phyloP scores from a whole-genome alignment of 1,284 basidiomycete species.

The Laetiporus sulphureus region DNA sequence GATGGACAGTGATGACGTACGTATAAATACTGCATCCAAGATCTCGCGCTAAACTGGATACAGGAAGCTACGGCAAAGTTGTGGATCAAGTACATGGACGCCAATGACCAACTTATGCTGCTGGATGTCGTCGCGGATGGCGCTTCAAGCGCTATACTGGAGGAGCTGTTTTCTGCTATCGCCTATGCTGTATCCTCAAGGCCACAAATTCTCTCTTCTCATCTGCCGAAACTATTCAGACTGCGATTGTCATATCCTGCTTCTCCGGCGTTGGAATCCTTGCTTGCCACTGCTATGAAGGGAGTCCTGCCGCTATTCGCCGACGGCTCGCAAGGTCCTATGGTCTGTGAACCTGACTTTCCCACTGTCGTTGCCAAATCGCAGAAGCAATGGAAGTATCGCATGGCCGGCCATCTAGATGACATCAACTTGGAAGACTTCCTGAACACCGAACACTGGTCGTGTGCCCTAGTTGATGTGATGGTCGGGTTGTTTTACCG shows the following conservation, averaged over 20 bases:
- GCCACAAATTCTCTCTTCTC: constrained; percentile 8
- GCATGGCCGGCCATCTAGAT: constrained; percentile 17
- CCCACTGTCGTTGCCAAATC: constrained; percentile 10
- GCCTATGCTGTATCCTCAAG: constrained; percentile 6
- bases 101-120: constrained; percentile 23
- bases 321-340: constrained; percentile 25
- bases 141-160: constrained; percentile 16
- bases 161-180: constrained; percentile 11
- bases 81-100: constrained; percentile 44
- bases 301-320: constrained; percentile 37
- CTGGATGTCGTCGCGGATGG: constrained; percentile 29
- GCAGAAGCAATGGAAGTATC: constrained; percentile 17
- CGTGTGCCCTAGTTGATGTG: constrained; percentile 32
- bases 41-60: not conserved
- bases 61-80: constrained; percentile 22
- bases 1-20: constrained; percentile 12
- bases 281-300: constrained; percentile 37
- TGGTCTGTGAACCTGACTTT: constrained; percentile 5
- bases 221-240: constrained; percentile 15
- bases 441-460: constrained; percentile 35
- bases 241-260: constrained; percentile 27
- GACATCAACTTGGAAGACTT: constrained; percentile 25
- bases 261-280: constrained; percentile 35
- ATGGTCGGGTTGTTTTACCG: constrained; percentile 39
- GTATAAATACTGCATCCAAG: not conserved